These are phyloP conservation scores for Gossypium ekmanianum DNA, from an alignment of 345 rosid species.

Conservation along the genomic window DNA sequence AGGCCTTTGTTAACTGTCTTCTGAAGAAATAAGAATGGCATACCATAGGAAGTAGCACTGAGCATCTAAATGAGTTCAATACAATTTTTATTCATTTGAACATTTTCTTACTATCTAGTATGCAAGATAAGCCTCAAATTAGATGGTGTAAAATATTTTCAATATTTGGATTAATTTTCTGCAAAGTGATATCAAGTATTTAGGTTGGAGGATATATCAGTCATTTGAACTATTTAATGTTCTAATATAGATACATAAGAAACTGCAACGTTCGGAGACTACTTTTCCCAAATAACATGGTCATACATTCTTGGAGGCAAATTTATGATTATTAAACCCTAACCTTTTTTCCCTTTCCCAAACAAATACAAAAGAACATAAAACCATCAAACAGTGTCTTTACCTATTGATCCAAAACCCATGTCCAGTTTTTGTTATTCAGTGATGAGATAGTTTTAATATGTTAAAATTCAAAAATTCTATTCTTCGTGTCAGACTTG, in stretches of 20 bases:
- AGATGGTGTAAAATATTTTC: neutral
- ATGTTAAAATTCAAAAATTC: neutral
- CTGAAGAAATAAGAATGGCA: neutral
- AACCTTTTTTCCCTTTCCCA: neutral
- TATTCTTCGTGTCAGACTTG: neutral
- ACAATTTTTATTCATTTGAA: neutral
- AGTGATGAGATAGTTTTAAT: neutral
- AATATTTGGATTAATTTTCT: neutral
- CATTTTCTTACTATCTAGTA: neutral
- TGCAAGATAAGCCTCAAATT: neutral
- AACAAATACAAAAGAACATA: neutral
- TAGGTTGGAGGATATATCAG: neutral
- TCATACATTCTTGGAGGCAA: no score
- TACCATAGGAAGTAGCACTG: neutral
- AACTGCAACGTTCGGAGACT: no score
- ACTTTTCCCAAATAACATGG: no score
- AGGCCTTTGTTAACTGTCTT: neutral
- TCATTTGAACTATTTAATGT: neutral
- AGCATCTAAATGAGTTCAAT: neutral
- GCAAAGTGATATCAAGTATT: neutral
- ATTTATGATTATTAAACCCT: no score
- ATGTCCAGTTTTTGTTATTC: neutral
- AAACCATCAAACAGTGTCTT: neutral
- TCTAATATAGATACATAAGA: no score
- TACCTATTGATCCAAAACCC: neutral